Evolutionary conservation across 2,329 filamentous ascomycete species (phyloP), one percentile per base, ranked within the genome.

Genomic region (Aspergillaceae sp.): DNA sequence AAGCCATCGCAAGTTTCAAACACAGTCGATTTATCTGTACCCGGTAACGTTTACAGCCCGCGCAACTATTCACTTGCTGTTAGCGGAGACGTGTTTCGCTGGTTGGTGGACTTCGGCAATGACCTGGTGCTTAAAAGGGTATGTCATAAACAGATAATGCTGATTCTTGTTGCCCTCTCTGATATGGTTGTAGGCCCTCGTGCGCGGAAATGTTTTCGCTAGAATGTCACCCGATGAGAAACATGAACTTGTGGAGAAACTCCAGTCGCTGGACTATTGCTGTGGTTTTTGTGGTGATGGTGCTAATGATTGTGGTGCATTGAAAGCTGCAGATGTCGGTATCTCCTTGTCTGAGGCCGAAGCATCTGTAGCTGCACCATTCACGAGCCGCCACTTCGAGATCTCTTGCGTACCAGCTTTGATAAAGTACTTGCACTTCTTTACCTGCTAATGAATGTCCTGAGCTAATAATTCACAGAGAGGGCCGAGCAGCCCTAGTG

Each of bases 191-290:
- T 41, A 92, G 75, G 91, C 97, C 83, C 86, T 98, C 45, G 84
- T 95, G 33, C 80, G 79, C 45, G 90, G 91, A 28, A 91, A 92
- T 66, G 88, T 98, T 1, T 98, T 94, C 66, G 94, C 92, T 3
- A 85, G 92, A 56, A 98, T 98, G 92, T 97, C 91, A 1, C 94
- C 92, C 0, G 94, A 98, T 62, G 92, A 98, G 67, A 98, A 98
- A 65, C 90, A 96, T 62, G 94, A 98, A 65, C 74, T 98, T 2
- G 89, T 98, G 2, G 92, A 97, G 65, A 98, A 96, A 65, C 76
- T 98, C 3, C 94, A 98, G 64, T 91, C 86, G 57, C 88, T 98
- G 53, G 91, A 90, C 63, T 98, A 96, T 66, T 94, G 87, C 56
- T 87, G 83, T 55, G 92, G 92, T 29, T 98, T 98, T 69, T 98